Conservation (phyloP, 768 basidiomycete species). For the Podaxis sp. region DNA sequence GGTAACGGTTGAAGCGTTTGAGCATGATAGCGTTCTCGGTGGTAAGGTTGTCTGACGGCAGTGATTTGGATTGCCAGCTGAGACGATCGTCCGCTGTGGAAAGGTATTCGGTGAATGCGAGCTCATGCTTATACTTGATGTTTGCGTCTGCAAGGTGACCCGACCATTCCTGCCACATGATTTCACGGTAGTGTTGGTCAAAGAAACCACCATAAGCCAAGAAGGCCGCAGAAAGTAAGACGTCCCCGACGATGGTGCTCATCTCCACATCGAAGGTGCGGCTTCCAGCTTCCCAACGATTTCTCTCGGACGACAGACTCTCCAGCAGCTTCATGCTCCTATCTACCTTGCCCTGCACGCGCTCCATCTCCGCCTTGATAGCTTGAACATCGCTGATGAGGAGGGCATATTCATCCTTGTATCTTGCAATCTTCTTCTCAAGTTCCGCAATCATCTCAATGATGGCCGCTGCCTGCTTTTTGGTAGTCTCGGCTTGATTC, state of each 20-base stretch:
- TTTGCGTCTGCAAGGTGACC: slow-evolving; percentile 84
- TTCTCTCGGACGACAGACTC: slow-evolving; percentile 91
- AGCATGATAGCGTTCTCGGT: slow-evolving; percentile 99
- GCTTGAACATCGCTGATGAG: slow-evolving; percentile 96
- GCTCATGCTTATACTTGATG: slow-evolving; percentile 88
- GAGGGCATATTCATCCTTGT: slow-evolving; percentile 96
- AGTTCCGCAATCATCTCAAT: slow-evolving; percentile 90
- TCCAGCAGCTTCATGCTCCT: slow-evolving; percentile 93
- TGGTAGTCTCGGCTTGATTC: slow-evolving; percentile 89
- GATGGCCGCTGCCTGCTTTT: slow-evolving; percentile 87
- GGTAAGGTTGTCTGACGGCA: slow-evolving; percentile 94
- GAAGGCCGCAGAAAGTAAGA: slow-evolving; percentile 93
- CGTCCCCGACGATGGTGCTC: slow-evolving; percentile 98
- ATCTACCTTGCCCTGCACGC: slow-evolving; percentile 94
- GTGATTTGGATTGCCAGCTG: slow-evolving; percentile 90
- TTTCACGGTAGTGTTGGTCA: slow-evolving; percentile 95
- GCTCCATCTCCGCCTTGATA: slow-evolving; percentile 97
- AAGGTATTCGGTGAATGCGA: slow-evolving; percentile 91
- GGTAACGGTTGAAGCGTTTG: slow-evolving; percentile 96
- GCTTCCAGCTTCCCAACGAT: slow-evolving; percentile 92
- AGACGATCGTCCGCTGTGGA: slow-evolving; percentile 96
- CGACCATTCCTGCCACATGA: slow-evolving; percentile 96
- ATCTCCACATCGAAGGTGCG: slow-evolving; percentile 96
- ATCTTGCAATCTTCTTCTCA: slow-evolving; percentile 85
- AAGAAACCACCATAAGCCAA: slow-evolving; percentile 97